Conservation (phyloP, 129 eudicot genomes). For the Tanacetum coccineum region DNA sequence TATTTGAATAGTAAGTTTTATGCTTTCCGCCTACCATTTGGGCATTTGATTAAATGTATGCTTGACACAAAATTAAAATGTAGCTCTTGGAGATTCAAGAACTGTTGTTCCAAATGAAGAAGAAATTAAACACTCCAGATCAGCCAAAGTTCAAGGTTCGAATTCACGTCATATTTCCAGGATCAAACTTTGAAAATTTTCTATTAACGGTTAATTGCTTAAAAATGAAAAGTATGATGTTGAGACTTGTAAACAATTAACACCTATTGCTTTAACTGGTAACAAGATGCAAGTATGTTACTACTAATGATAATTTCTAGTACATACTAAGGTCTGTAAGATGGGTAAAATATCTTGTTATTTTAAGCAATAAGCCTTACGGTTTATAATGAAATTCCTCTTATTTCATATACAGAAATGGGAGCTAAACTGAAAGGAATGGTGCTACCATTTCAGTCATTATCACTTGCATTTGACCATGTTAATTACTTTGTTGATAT, state of each 20-base stretch:
- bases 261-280: too few relatives aligned
- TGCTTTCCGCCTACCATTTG: background rate
- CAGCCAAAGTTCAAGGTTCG: constrained; percentile 23
- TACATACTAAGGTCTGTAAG: too few relatives aligned
- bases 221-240: background rate
- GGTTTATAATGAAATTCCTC: too few relatives aligned
- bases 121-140: constrained; percentile 20
- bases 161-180: constrained; percentile 9
- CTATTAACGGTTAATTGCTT: background rate
- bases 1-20: constrained; percentile 66
- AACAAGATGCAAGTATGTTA: too few relatives aligned
- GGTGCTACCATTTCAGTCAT: constrained; percentile 80
- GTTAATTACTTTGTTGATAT: constrained; percentile 78
- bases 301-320: too few relatives aligned
- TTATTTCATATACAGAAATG: constrained; percentile 38
- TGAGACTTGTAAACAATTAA: too few relatives aligned
- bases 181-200: too few relatives aligned
- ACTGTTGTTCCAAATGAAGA: constrained; percentile 41
- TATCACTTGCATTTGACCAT: constrained; percentile 73
- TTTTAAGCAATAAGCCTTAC: too few relatives aligned
- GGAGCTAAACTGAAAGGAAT: constrained; percentile 49
- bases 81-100: constrained; percentile 60
- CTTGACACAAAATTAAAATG: constrained; percentile 21
- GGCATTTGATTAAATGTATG: constrained; percentile 12
- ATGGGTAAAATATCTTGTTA: too few relatives aligned